Conservation (phyloP, 805 yeast genomes). For the Cyberlindnera mycetangii region DNA sequence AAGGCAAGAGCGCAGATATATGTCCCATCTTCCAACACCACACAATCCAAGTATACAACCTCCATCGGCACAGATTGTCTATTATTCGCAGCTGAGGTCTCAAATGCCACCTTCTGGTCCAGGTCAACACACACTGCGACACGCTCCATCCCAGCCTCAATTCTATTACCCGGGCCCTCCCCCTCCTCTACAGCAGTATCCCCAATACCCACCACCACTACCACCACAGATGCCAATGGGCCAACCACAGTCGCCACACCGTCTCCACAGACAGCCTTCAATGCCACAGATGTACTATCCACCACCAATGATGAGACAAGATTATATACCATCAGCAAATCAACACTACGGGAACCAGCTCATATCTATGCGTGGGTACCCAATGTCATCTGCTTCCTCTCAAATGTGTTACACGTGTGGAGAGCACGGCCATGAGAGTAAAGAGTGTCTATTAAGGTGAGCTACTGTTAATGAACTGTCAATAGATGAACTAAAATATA, state of each 20-base stretch:
- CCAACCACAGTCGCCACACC: neutral
- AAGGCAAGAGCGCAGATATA: slow-evolving; percentile 2
- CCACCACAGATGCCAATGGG: neutral
- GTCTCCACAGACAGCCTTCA: neutral
- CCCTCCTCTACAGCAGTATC: neutral
- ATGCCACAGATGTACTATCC: slow-evolving; percentile 1
- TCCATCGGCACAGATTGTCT: slow-evolving; percentile 6
- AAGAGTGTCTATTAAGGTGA: slow-evolving; percentile 8
- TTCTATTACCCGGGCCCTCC: neutral
- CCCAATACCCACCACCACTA: neutral
- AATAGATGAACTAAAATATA: neutral
- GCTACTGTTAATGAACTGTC: too few species aligned
- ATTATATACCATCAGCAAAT: neutral
- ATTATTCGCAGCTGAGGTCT: slow-evolving; percentile 6
- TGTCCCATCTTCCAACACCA: slow-evolving; percentile 1
- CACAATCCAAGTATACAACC: too few species aligned
- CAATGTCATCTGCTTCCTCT: neutral
- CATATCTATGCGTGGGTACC: slow-evolving; percentile 10
- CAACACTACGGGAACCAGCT: slow-evolving; percentile 15
- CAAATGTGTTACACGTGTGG: slow-evolving; percentile 18
- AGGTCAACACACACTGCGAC: neutral
- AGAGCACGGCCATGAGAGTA: slow-evolving; percentile 17
- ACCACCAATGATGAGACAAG: neutral
- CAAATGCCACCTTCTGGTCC: slow-evolving; percentile 1
- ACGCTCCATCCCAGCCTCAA: neutral